Conservation (phyloP, 805 yeast species). For the Jamesozyma rosinii region DNA sequence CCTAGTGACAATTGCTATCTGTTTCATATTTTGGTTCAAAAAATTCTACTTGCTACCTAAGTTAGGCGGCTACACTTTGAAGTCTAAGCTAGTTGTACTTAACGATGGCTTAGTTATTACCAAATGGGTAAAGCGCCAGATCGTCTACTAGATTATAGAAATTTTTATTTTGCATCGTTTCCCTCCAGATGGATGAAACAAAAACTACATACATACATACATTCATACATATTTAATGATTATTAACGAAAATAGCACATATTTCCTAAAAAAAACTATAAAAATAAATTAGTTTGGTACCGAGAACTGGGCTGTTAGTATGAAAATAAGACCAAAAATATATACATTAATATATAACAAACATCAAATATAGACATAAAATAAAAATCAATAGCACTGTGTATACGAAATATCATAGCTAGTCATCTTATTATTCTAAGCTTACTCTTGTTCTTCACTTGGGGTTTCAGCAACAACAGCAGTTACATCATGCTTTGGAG, state of each 20-base stretch:
- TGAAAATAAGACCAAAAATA: too few species aligned
- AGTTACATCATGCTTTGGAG: conserved; percentile 6
- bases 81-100: conserved; percentile 33
- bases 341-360: background rate
- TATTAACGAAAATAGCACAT: background rate
- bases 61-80: conserved; percentile 38
- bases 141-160: background rate
- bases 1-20: conserved; percentile 33
- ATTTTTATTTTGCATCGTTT: background rate
- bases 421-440: background rate
- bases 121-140: conserved; percentile 40
- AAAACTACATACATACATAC: background rate
- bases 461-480: background rate
- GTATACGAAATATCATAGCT: background rate
- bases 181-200: too few species aligned
- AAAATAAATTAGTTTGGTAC: too few species aligned
- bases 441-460: background rate
- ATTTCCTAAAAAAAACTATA: too few species aligned
- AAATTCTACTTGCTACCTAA: conserved; percentile 43
- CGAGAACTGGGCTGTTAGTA: too few species aligned
- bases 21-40: conserved; percentile 47
- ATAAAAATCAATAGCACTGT: background rate
- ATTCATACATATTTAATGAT: background rate
- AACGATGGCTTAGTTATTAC: conserved; percentile 53
- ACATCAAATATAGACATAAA: too few species aligned